Evolutionary conservation across 2,329 filamentous ascomycete species (phyloP), one percentile per base, ranked within the genome.

Genomic region (Colletotrichum salicis): DNA sequence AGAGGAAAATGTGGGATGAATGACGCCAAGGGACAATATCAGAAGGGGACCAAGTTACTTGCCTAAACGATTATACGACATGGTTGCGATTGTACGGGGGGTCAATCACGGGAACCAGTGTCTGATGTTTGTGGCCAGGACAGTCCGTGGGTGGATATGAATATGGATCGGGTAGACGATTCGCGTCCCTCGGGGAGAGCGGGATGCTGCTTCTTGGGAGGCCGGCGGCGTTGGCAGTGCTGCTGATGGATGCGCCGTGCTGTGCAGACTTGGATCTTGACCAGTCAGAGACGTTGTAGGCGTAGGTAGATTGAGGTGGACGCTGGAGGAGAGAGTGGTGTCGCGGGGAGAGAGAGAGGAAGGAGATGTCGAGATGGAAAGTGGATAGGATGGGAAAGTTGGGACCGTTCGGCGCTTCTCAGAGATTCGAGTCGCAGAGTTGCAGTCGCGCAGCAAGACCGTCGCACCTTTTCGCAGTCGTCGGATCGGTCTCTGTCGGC

Each of bases 51-150:
- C 66, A 61, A 71, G 75, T 73, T 72, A 89, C 90, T 85, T 87
- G 90, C 92, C 90, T 86, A 94, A 82, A 77, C 91, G 90, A 85
- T 93, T 93, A 85, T 94, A 94, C 80, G 90, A 89, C 91, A 93
- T 93, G 83, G 80, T 83, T 78, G 55, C 58, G 60, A 66, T 65
- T 67, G 63, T 69, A 66, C 64, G 52, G 33, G 67, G 59, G 58
- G 57, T 24, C 62, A 73, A 58, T 62, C 64, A 60, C 64, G 64
- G 72, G 62, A 72, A 69, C 64, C 57, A 54, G 65, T 74, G 73
- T 74, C 70, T 72, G 71, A 74, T 68, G 73, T 65, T 71, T 71
- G 65, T 69, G 55, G 37, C 69, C 60, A 71, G 69, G 69, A 64
- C 59, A 69, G 69, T 64, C 65, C 13, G 65, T 70, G 70, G 33